Percentiles rank a stretch among this genome's conserved stretches.
phyloP scores from a whole-genome alignment of 164 flowering plant species.

The Tetracentron sinense region DNA sequence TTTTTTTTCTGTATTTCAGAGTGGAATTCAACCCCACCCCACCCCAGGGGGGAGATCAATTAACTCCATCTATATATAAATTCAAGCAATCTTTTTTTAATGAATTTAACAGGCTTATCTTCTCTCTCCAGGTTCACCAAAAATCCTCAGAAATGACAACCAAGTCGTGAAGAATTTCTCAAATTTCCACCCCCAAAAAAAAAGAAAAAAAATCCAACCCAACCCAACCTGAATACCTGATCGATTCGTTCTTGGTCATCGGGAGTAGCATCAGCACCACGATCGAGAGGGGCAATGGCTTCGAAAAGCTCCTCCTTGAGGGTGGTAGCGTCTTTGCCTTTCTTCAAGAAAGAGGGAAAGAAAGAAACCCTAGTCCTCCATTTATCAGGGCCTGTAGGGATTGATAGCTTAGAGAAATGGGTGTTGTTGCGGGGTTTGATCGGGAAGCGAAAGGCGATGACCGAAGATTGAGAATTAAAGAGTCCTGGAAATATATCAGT shows the following conservation, averaged over 20 bases:
- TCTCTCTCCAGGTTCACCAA: too few species aligned
- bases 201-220: neutral
- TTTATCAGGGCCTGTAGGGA: conserved; percentile 14
- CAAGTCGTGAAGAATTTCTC: neutral
- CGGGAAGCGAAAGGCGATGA: neutral
- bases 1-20: too few species aligned
- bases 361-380: conserved; percentile 75
- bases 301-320: conserved; percentile 75
- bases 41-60: too few species aligned
- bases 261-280: conserved; percentile 80
- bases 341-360: conserved; percentile 65
- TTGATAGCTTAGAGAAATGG: neutral
- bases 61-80: too few species aligned
- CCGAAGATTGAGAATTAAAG: neutral
- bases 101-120: too few species aligned
- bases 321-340: conserved; percentile 41
- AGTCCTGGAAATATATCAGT: neutral
- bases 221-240: conserved; percentile 58
- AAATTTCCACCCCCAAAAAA: neutral
- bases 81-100: too few species aligned
- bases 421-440: neutral
- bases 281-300: conserved; percentile 67
- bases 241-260: conserved; percentile 65
- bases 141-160: neutral
- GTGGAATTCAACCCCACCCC: too few species aligned